Evolutionary conservation across 2,329 filamentous ascomycete species (phyloP).

Genomic region (Fusarium humuli): DNA sequence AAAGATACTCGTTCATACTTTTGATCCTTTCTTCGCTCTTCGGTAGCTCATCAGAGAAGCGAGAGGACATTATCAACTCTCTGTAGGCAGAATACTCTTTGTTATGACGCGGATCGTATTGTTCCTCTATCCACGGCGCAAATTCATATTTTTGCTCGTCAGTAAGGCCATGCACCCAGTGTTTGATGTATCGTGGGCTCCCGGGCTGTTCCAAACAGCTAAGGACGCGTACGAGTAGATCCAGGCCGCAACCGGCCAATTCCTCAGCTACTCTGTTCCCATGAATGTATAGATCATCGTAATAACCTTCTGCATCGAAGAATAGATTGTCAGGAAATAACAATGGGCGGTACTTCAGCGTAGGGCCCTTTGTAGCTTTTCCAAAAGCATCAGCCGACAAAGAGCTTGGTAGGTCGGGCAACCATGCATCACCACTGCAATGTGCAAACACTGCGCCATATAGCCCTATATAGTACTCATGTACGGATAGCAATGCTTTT

Average conservation of each 20-base stretch:
- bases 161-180: not conserved
- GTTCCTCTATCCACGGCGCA: not conserved
- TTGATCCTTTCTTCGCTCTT: too few species aligned
- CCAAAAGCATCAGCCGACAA: not conserved
- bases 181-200: rapidly evolving
- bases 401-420: not conserved
- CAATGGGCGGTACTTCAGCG: not conserved
- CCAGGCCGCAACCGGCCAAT: not conserved
- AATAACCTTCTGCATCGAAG: not conserved
- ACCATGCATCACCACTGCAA: not conserved
- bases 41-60: not conserved
- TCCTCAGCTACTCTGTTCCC: not conserved
- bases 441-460: constrained; percentile 10
- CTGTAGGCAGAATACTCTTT: not conserved
- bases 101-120: not conserved
- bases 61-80: not conserved
- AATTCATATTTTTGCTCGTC: not conserved
- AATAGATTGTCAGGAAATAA: not conserved
- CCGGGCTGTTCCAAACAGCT: rapidly evolving
- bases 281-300: rapidly evolving
- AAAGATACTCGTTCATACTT: too few species aligned
- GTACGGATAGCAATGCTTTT: not conserved
- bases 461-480: not conserved
- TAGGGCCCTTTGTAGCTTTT: too few species aligned
- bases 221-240: not conserved